Base-by-base conservation (phyloP, 306 rosid species). In the Pueraria montana region DNA sequence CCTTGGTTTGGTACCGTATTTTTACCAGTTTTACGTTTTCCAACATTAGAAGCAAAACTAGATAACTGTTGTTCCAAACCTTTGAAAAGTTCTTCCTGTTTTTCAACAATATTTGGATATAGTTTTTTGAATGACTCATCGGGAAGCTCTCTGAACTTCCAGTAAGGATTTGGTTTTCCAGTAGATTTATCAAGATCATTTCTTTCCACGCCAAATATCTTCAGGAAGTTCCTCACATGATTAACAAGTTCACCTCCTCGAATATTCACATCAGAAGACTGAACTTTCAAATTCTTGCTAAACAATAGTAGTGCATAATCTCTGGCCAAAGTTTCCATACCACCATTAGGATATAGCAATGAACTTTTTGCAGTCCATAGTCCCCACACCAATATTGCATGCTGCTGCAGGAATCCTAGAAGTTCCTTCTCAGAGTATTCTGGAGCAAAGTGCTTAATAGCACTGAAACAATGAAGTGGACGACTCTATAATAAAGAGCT, bases 301-400 rank as follows among this genome's bases (percentile, higher is more conserved):
- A 92, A 92, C 80, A 86, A 77, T 72, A 70, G 50, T 8, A 96
- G 84, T 27, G 75, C 79, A 71, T 77, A 85, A 80, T 92, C 90
- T 87, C 97, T 88, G 45, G 94, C 91, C 63, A 86, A 75, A 34
- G 20, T 43, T 70, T 71, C 85, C 30, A 11, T 4, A 3, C 85
- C 86, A 56, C 77, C 86, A 36, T 48, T 34, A 46, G 85, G 84
- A 86, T 20, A 73, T 42, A 92, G 42, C 71, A 93, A 83, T 43
- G 58, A 17, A 86, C 90, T 86, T 89, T 87, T 94, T 63, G 92
- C 91, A 86, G 88, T 85, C 99, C 99, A 96, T 30, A 89, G 91
- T 80, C 96, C 99, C 80, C 88, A 90, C 56, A 92, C 70, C 58
- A 89, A 85, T 26, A 77, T 21, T 71, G 96, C 97, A 62, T 91